These are phyloP conservation scores for Boletus rubescentipes DNA, from an alignment of 768 basidiomycete species.

Conservation along the genomic window DNA sequence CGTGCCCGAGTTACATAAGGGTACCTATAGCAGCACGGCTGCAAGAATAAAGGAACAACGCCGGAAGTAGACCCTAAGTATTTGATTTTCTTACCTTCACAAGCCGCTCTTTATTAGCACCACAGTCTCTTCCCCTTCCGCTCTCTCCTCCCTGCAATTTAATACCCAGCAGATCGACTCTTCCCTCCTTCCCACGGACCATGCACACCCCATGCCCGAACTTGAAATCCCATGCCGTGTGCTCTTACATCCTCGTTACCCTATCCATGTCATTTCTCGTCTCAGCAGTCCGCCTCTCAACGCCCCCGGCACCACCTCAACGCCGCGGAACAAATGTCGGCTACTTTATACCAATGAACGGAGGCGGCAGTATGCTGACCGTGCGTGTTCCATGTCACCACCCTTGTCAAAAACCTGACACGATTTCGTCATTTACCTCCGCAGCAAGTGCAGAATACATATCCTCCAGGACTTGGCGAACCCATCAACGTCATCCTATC, in stretches of 20 bases:
- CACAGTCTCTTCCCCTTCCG: neutral
- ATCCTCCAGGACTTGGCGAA: constrained; percentile 75
- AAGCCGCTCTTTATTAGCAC: constrained; percentile 1
- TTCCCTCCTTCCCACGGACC: neutral
- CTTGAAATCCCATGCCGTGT: neutral
- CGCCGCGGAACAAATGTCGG: constrained; percentile 38
- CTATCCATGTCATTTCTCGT: constrained; percentile 14
- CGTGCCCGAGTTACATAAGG: constrained; percentile 8
- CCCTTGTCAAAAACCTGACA: neutral
- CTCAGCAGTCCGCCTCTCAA: constrained; percentile 1
- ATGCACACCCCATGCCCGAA: constrained; percentile 3
- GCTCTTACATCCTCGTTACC: constrained; percentile 7
- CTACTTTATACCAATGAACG: constrained; percentile 54
- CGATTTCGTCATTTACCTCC: constrained; percentile 5
- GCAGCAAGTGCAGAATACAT: constrained; percentile 56
- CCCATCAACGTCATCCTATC: constrained; percentile 84
- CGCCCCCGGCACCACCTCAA: constrained; percentile 11
- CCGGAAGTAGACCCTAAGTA: neutral
- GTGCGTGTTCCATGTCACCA: constrained; percentile 40
- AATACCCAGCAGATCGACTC: constrained; percentile 2
- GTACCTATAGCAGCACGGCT: neutral
- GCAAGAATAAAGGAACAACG: neutral
- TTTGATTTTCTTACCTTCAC: constrained; percentile 4
- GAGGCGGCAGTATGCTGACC: constrained; percentile 70
- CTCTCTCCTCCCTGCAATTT: neutral